phyloP scores from a whole-genome alignment of 208 protist genomes.

The Acanthamoeba polyphaga region DNA sequence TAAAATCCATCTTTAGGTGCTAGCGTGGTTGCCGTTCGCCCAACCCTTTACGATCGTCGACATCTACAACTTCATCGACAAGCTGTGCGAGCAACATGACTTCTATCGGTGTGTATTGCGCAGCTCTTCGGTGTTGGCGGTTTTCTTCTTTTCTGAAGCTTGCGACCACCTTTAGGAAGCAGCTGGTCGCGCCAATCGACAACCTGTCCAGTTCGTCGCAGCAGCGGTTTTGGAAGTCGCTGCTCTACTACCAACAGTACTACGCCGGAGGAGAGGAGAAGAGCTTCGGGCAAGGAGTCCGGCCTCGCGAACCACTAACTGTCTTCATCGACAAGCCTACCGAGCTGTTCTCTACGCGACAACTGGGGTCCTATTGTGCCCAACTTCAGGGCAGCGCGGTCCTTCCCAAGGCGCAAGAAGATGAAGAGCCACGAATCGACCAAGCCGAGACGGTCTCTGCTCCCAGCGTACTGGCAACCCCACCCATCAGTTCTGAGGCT shows the following conservation, averaged over 20 bases:
- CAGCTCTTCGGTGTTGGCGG: not conserved
- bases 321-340: not conserved
- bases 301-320: not conserved
- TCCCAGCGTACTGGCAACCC: not conserved
- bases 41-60: not conserved
- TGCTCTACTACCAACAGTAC: constrained; percentile 28
- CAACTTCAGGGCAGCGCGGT: not conserved
- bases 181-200: not conserved
- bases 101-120: not conserved
- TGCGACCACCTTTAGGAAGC: not conserved
- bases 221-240: constrained; percentile 38
- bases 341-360: not conserved
- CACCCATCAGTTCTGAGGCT: not conserved
- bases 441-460: not conserved
- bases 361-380: not conserved
- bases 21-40: not conserved
- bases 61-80: not conserved
- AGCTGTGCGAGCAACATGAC: not conserved
- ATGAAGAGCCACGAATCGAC: not conserved
- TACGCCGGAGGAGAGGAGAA: not conserved
- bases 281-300: not conserved
- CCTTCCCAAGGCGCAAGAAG: not conserved
- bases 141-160: not conserved
- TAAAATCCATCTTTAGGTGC: not conserved
- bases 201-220: not conserved